Percentiles rank a stretch among this genome's conserved stretches.
Conservation (phyloP, 2,329 filamentous ascomycete species). For the Chalaropsis thielavioides region DNA sequence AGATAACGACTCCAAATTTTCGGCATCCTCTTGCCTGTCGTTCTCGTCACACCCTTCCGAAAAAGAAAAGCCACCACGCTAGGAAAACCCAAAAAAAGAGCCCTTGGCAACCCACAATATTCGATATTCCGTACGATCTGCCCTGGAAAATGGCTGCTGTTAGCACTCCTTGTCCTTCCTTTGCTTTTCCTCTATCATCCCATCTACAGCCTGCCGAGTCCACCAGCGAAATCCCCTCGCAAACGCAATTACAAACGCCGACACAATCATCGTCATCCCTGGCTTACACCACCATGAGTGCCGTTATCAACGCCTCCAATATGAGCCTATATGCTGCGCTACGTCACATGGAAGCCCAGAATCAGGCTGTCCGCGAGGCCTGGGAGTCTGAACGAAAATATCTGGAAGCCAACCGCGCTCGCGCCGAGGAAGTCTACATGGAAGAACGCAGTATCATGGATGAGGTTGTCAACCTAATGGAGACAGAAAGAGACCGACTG, state of each 20-base stretch:
- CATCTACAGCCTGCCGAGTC: background rate
- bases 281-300: constrained; percentile 4
- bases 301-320: constrained; percentile 8
- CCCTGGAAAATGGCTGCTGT: constrained; percentile 7
- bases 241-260: background rate
- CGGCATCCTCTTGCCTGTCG: background rate
- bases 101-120: background rate
- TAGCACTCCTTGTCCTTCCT: background rate
- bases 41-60: constrained; percentile 1
- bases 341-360: constrained; percentile 30
- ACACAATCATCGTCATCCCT: background rate
- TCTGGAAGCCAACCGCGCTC: constrained; percentile 38
- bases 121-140: background rate
- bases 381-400: constrained; percentile 41
- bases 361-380: constrained; percentile 31
- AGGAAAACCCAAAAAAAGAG: background rate
- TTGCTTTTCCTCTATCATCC: background rate
- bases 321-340: constrained; percentile 20
- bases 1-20: constrained; percentile 3
- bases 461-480: constrained; percentile 34
- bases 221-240: constrained; percentile 1
- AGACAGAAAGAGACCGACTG: constrained; percentile 30
- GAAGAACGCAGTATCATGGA: constrained; percentile 41
- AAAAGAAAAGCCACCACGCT: background rate
- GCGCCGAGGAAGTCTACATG: constrained; percentile 41